Evolutionary conservation across 2,329 filamentous ascomycete genomes (phyloP).

Genomic region (Ceratocystis destructans): DNA sequence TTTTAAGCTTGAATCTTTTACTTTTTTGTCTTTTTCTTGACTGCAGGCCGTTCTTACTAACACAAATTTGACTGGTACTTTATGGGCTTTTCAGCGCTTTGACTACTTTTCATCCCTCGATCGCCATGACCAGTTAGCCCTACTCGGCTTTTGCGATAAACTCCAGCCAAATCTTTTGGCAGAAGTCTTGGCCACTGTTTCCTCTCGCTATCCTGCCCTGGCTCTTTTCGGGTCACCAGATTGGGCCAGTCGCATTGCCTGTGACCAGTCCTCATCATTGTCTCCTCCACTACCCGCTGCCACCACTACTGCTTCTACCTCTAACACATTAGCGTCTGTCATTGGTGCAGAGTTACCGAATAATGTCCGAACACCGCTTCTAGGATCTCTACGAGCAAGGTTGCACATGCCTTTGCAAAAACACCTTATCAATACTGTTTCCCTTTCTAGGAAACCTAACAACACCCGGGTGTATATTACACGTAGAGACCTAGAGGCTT

Average conservation of each 20-base stretch:
- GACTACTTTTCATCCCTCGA: slow-evolving; percentile 30
- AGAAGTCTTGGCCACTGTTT: slow-evolving; percentile 32
- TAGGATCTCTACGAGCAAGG: slow-evolving; percentile 5
- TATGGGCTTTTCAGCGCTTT: slow-evolving; percentile 24
- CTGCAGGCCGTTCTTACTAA: slow-evolving; percentile 8
- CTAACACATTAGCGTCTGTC: not conserved
- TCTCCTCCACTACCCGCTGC: not conserved
- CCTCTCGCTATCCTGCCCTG: slow-evolving; percentile 31
- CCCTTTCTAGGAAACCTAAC: slow-evolving; percentile 6
- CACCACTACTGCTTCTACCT: not conserved
- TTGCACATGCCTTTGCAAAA: slow-evolving; percentile 9
- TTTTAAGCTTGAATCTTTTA: not conserved
- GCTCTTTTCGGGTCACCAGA: slow-evolving; percentile 32
- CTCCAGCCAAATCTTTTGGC: slow-evolving; percentile 31
- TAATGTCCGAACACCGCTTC: slow-evolving; percentile 8
- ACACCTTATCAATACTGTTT: slow-evolving; percentile 16
- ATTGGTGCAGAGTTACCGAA: not conserved
- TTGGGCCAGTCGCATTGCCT: slow-evolving; percentile 25
- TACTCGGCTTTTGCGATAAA: slow-evolving; percentile 31
- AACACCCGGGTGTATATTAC: slow-evolving; percentile 13
- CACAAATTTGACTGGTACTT: not conserved
- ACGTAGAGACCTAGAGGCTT: slow-evolving; percentile 9
- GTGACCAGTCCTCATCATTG: not conserved
- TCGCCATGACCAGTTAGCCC: slow-evolving; percentile 29
- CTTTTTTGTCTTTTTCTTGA: not conserved